These are phyloP conservation scores for Triticum aestivum DNA, from an alignment of 176 grass and related monocot genomes.

Conservation along the genomic window IWGSC_CS_RefSeq_v2.1 NC_057800.1:346704361-346704860, in stretches of 20 bases:
- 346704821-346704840: slow-evolving; percentile 92
- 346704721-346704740: slow-evolving; percentile 79
- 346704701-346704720: slow-evolving; percentile 84
- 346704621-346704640: slow-evolving; percentile 26
- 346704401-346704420: slow-evolving; percentile 84
- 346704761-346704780: slow-evolving; percentile 67
- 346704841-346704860: slow-evolving; percentile 82
- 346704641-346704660: slow-evolving; percentile 11
- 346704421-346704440: slow-evolving; percentile 67
- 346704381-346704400: slow-evolving; percentile 59
- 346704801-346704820: slow-evolving; percentile 92
- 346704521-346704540: slow-evolving; percentile 55
- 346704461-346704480: slow-evolving; percentile 64
- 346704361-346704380: slow-evolving; percentile 69
- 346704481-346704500: slow-evolving; percentile 23
- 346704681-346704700: slow-evolving; percentile 83
- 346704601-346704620: slow-evolving; percentile 24
- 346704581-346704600: slow-evolving; percentile 40
- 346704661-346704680: slow-evolving; percentile 25
- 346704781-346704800: slow-evolving; percentile 78
- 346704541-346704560: slow-evolving; percentile 64
- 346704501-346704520: slow-evolving; percentile 37
- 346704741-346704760: slow-evolving; percentile 78
- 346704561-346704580: slow-evolving; percentile 91
- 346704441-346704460: slow-evolving; percentile 76